Evolutionary conservation across 2,329 filamentous ascomycete species (phyloP), one percentile per base, ranked within the genome.

Genomic region (Botrytis deweyae): DNA sequence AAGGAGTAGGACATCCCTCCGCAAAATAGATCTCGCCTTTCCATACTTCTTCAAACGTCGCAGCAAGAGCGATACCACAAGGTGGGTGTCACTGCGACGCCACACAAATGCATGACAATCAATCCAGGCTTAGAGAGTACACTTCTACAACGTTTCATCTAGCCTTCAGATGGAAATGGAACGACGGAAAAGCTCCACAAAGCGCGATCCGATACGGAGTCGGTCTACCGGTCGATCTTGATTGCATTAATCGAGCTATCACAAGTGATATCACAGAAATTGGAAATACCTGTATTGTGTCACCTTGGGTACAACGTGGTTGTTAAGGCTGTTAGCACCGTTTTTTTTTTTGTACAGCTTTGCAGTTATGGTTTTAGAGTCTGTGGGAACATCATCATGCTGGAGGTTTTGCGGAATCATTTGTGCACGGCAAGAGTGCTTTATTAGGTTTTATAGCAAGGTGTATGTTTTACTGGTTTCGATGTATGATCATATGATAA

Each of bases 161-260:
- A 25, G 49, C 36, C 49, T 68, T 68, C 65, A 58, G 65, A 68
- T 33, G 40, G 62, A 64, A 44, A 20, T 22, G 49, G 36, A 29
- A 52, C 46, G 10, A 40, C 49, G 36, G 44, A 33, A 14, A 38
- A 22, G 64, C 38, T 38, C 46, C 64, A 52, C 33, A 67, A 40
- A 49, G 22, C n/a, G 36, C 36, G 3, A 58, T n/a, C 36, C 14
- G 10, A 29, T n/a, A 38, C 49, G 49, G 49, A 68, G 65, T 58
- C 36, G 36, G 49, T 29, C 65, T 40, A 38, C 16, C 46, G 36
- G 25, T 33, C 16, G 36, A 58, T 68, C 49, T 40, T 22, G 49
- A 58, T 68, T 10, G 18, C 44, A 8, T 42, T 20, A 68, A 68
- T 33, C 9, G 36, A 42, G 25, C 18, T 33, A 33, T 16, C 25